phyloP scores from a whole-genome alignment of 1,284 basidiomycete genomes.

The Sanghuangporus baumii region DNA sequence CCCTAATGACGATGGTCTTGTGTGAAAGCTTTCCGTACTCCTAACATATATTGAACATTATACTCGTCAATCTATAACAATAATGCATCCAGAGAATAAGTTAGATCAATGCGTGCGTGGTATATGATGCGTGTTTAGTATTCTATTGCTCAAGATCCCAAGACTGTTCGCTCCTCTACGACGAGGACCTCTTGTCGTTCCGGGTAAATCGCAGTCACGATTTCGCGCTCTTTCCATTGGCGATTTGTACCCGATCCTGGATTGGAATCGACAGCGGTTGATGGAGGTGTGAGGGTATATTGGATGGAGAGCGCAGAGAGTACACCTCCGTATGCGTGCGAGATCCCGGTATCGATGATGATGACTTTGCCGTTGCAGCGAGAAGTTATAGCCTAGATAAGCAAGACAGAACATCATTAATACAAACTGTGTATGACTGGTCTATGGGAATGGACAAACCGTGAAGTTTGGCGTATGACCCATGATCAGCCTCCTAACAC shows the following conservation, averaged over 20 bases:
- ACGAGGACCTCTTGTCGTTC: constrained; percentile 51
- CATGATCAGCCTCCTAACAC: constrained; percentile 85
- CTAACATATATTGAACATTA: not conserved
- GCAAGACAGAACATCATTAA: not conserved
- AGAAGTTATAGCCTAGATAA: constrained; percentile 61
- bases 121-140: not conserved
- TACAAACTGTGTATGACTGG: not conserved
- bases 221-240: constrained; percentile 70
- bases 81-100: not conserved
- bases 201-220: constrained; percentile 72
- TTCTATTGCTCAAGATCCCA: constrained; percentile 26
- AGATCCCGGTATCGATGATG: constrained; percentile 92
- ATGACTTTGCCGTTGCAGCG: constrained; percentile 84
- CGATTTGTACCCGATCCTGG: constrained; percentile 19
- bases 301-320: constrained; percentile 82
- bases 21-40: too few relatives aligned
- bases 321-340: constrained; percentile 88
- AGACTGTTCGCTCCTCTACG: constrained; percentile 42
- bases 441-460: constrained; percentile 29
- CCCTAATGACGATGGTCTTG: too few relatives aligned
- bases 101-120: not conserved
- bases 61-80: not conserved
- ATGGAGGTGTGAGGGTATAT: constrained; percentile 64
- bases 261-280: constrained; percentile 13
- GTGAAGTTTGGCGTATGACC: constrained; percentile 91